Percentiles rank a stretch among this genome's conserved stretches.
Conservation (phyloP, 1,284 basidiomycete genomes). For the Leccinum solheimii region DNA sequence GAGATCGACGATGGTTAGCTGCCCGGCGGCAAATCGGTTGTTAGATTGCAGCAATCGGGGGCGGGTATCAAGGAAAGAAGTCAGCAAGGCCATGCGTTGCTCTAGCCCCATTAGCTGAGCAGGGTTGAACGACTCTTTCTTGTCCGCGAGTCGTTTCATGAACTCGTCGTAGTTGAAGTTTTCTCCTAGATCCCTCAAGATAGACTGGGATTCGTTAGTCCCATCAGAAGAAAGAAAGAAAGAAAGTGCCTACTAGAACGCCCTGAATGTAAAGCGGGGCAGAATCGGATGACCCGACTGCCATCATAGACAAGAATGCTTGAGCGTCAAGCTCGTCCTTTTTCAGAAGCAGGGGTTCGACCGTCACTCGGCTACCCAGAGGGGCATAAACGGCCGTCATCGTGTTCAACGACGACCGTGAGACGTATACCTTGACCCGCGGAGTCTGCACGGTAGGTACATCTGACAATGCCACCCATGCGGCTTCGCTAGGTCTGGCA, state of each 20-base stretch:
- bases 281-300: constrained; percentile 55
- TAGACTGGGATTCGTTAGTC: constrained; percentile 29
- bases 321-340: constrained; percentile 66
- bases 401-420: constrained; percentile 58
- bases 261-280: constrained; percentile 69
- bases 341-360: constrained; percentile 57
- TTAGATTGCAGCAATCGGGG: constrained; percentile 8
- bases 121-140: constrained; percentile 53
- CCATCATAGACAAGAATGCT: constrained; percentile 69
- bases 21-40: constrained; percentile 50
- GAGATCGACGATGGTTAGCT: constrained; percentile 63
- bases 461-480: constrained; percentile 52
- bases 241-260: constrained; percentile 46
- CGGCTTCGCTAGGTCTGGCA: constrained; percentile 62
- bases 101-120: constrained; percentile 53
- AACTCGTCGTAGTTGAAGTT: constrained; percentile 49
- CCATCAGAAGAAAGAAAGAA: neutral
- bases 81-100: constrained; percentile 57
- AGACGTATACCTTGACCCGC: constrained; percentile 58
- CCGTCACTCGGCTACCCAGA: constrained; percentile 48
- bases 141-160: constrained; percentile 43
- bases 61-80: constrained; percentile 48
- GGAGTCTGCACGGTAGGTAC: constrained; percentile 44
- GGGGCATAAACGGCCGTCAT: constrained; percentile 57
- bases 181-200: constrained; percentile 51